Evolutionary conservation across 352 stramenopile species (phyloP), one percentile per base, ranked within the genome.

Genomic region (Thalassiosira mediterranea): DNA sequence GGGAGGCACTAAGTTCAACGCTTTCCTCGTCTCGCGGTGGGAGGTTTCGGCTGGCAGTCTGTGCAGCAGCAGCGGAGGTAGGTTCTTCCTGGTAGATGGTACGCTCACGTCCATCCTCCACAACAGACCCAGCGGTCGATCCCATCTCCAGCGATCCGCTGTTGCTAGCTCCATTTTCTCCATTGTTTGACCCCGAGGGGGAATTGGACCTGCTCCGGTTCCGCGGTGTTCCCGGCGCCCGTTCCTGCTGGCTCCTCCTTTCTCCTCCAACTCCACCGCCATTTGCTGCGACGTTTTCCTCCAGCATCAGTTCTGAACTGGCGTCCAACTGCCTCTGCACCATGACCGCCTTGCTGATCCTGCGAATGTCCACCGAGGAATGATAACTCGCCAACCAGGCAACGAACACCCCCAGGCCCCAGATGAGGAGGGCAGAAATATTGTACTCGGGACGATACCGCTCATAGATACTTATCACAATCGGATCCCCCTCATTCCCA

Each of bases 1-100:
- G 95, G 38, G 84, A 89, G 8, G 94, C 87, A 42, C 82, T 94
- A 4, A 98, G 79, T 61, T 97, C 95, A 15, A 98, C 60, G 29
- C 86, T 90, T 49, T 96, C 93, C 52, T 93, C 90, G 8, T 93
- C 67, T 3, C 59, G 28, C 31, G 28, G 59, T 29, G 57, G 28
- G 15, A 60, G 29, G 10, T 26, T 4, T 37, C 32, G 56, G 21
- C 42, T 76, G 53, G 53, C 8, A 40, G 57, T 32, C 11, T 42
- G 51, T 21, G 67, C 52, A 42, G 46, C 29, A 21, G 25, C 4
- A 8, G 19, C 10, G 28, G 49, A 47, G 17, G 5, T 47, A 0
- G 57, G 49, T 21, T 64, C 42, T 44, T 58, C 34, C 21, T 38
- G 26, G 34, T 78, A 82, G 34, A 78, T 82, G 66, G 59, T 74